phyloP scores from a whole-genome alignment of 345 rosid genomes.

The Carallia pectinifolia region DNA sequence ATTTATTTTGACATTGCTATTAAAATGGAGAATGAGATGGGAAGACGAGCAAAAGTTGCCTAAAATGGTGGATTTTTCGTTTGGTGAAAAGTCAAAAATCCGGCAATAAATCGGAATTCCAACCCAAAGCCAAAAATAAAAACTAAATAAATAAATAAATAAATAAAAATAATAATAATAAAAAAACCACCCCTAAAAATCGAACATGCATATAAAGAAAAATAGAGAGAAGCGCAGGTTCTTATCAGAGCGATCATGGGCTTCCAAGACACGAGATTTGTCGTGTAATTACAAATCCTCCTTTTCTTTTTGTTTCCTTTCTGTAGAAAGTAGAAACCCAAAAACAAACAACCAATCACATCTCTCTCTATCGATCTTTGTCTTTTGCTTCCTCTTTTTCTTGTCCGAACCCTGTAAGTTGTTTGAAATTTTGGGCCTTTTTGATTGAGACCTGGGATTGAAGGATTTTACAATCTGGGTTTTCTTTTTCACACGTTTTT shows the following conservation, averaged over 20 bases:
- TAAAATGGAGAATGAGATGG: conserved; percentile 18
- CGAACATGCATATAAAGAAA: conserved; percentile 1
- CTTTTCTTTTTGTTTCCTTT: background rate
- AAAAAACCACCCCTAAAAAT: conserved; percentile 11
- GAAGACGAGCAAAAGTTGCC: conserved; percentile 42
- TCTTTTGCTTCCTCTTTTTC: background rate
- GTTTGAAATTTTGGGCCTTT: conserved; percentile 20
- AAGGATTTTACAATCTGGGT: conserved; percentile 31
- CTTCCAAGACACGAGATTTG: conserved; percentile 23
- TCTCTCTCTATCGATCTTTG: conserved; percentile 13
- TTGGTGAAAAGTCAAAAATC: conserved; percentile 44
- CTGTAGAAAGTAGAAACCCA: background rate
- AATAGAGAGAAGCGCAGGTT: background rate
- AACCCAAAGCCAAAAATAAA: conserved; percentile 19
- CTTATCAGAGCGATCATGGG: conserved; percentile 9
- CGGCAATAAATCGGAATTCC: conserved; percentile 13
- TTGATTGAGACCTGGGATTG: conserved; percentile 16
- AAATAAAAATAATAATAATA: conserved; percentile 5
- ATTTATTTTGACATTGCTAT: too few relatives aligned
- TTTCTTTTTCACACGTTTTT: background rate
- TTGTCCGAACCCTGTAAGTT: conserved; percentile 19
- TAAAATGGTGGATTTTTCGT: conserved; percentile 42
- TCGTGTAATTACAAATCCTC: conserved; percentile 4
- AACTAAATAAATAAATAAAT: conserved; percentile 14
- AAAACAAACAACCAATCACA: conserved; percentile 17